Conservation (phyloP, 345 rosid species). For the Theobroma cacao region DNA sequence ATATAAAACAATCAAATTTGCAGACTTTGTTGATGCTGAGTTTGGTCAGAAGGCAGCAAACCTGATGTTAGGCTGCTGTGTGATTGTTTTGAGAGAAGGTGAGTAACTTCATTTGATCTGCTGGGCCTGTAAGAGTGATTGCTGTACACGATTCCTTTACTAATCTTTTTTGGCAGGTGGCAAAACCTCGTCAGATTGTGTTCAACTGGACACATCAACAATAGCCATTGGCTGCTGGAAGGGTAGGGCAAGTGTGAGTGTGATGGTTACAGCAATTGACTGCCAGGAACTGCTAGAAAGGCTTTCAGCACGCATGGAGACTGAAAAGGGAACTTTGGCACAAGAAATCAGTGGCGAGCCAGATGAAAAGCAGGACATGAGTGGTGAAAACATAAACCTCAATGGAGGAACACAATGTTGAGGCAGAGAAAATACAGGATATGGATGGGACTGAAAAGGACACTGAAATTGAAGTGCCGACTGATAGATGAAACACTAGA, state of each 20-base stretch:
- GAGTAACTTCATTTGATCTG: conserved; percentile 13
- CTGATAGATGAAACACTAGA: conserved; percentile 1
- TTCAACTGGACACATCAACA: conserved; percentile 44
- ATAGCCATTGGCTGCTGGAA: conserved; percentile 96
- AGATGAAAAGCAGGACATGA: conserved; percentile 25
- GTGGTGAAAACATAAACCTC: conserved; percentile 13
- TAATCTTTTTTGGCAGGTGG: conserved; percentile 31
- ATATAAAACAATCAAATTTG: conserved; percentile 69
- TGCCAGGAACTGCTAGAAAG: conserved; percentile 78
- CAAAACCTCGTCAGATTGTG: conserved; percentile 26
- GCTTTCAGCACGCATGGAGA: conserved; percentile 45
- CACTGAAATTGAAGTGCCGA: background rate
- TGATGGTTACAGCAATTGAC: conserved; percentile 84
- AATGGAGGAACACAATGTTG: background rate
- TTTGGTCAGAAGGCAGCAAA: conserved; percentile 72
- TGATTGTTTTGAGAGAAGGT: conserved; percentile 65
- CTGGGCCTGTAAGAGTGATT: background rate
- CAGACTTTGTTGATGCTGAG: conserved; percentile 58
- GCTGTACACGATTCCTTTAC: background rate
- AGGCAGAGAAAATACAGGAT: conserved; percentile 21
- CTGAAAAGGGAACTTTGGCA: conserved; percentile 19
- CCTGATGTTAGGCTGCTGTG: conserved; percentile 78
- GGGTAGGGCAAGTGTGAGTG: conserved; percentile 71
- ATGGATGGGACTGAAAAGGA: conserved; percentile 18
- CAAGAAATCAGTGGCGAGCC: conserved; percentile 20